Conservation (phyloP, 805 yeast genomes). For the Soucietia sequanensis region DNA sequence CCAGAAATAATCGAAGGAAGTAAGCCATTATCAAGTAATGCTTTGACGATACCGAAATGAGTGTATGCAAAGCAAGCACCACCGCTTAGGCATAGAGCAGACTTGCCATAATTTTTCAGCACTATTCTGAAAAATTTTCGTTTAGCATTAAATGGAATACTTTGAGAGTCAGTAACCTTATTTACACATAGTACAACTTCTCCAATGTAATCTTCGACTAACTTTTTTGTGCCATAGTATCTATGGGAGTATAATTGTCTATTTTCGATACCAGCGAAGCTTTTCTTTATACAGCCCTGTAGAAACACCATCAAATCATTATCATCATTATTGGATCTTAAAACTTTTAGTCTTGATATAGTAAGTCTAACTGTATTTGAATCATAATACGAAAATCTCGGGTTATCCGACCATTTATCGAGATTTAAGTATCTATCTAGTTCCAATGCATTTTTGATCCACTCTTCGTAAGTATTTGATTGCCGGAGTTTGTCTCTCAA, state of each 20-base stretch:
- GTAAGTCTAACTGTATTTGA: constrained; percentile 56
- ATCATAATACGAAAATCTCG: constrained; percentile 66
- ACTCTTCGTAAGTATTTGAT: constrained; percentile 56
- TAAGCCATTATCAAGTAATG: constrained; percentile 62
- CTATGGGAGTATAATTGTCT: constrained; percentile 69
- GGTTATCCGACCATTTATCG: constrained; percentile 63
- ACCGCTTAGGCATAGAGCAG: constrained; percentile 73
- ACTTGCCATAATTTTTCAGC: constrained; percentile 64
- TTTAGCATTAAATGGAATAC: constrained; percentile 42
- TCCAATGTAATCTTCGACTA: constrained; percentile 53
- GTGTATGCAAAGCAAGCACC: constrained; percentile 79
- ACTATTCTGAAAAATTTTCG: constrained; percentile 54
- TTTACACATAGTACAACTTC: constrained; percentile 52
- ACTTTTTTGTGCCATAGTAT: constrained; percentile 68
- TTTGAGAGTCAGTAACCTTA: constrained; percentile 35
- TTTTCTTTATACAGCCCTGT: constrained; percentile 66
- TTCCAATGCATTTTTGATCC: constrained; percentile 56
- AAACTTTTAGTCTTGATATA: constrained; percentile 36
- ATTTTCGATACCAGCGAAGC: constrained; percentile 79
- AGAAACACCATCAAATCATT: constrained; percentile 54
- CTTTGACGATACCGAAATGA: constrained; percentile 75
- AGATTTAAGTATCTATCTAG: constrained; percentile 58
- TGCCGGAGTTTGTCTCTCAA: constrained; percentile 50
- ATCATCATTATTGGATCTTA: constrained; percentile 30
- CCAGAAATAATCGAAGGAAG: constrained; percentile 73